phyloP scores from a whole-genome alignment of 202 grass and related monocot species.

The Zoysia matrella region DNA sequence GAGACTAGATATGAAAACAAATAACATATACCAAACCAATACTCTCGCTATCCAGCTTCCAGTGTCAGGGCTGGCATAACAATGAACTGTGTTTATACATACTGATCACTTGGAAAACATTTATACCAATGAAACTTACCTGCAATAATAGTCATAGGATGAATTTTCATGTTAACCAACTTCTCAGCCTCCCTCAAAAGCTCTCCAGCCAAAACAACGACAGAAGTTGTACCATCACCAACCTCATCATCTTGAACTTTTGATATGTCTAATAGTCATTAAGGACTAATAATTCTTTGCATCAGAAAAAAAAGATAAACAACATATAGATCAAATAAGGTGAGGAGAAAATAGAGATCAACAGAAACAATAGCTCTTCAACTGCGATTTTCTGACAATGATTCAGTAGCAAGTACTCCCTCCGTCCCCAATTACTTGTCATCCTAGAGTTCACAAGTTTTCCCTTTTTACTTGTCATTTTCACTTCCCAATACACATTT shows the following conservation, averaged over 20 bases:
- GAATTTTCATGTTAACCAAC: slow-evolving; percentile 89
- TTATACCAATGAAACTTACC: slow-evolving; percentile 42
- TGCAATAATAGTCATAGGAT: slow-evolving; percentile 99
- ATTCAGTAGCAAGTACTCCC: not conserved
- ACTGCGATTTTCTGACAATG: not conserved
- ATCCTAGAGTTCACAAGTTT: no score
- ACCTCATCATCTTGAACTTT: slow-evolving; percentile 99
- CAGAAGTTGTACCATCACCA: slow-evolving; percentile 96
- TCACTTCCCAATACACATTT: no score
- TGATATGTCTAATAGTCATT: slow-evolving; percentile 75
- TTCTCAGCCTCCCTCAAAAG: slow-evolving; percentile 90
- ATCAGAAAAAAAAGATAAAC: not conserved
- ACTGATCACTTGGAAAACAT: no score
- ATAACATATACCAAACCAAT: not conserved
- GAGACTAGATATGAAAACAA: not conserved
- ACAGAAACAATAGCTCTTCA: slow-evolving; percentile 5
- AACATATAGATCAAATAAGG: no score
- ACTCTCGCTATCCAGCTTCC: not conserved
- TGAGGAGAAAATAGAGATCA: not conserved
- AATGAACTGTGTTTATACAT: not conserved
- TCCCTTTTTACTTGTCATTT: no score
- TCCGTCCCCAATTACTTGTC: no score
- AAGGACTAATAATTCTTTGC: slow-evolving; percentile 46
- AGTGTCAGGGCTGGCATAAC: not conserved
- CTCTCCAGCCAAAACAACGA: slow-evolving; percentile 95